phyloP scores from a whole-genome alignment of 176 grass and related monocot genomes.

The Neostapfia colusana region DNA sequence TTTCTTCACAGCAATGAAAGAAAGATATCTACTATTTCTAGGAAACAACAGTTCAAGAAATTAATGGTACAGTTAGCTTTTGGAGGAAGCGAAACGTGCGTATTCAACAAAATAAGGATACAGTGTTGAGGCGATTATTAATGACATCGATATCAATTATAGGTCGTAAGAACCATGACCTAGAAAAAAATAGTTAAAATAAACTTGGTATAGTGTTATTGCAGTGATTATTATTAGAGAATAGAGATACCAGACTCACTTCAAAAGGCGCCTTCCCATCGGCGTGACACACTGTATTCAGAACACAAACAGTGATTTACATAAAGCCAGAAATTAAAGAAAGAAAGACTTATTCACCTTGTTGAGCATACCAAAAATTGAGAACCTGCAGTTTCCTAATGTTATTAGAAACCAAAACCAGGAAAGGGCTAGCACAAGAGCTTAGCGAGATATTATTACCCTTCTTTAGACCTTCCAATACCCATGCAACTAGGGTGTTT shows the following conservation, averaged over 20 bases:
- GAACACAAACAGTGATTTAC: constrained; percentile 39
- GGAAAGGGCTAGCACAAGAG: constrained; percentile 23
- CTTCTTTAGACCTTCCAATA: constrained; percentile 97
- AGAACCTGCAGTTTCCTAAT: constrained; percentile 66
- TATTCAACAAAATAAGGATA: constrained; percentile 61
- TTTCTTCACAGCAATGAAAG: constrained; percentile 93
- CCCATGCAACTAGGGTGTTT: constrained; percentile 98
- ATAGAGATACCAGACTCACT: constrained; percentile 44
- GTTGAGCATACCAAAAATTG: constrained; percentile 96
- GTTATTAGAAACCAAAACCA: constrained; percentile 34
- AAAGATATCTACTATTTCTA: constrained; percentile 81
- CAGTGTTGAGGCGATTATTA: constrained; percentile 82
- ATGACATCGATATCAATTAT: constrained; percentile 81
- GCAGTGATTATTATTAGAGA: constrained; percentile 28
- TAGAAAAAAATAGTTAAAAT: constrained; percentile 45
- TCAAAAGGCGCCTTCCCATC: constrained; percentile 82
- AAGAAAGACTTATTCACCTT: constrained; percentile 52
- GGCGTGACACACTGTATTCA: constrained; percentile 83
- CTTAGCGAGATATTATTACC: constrained; percentile 54
- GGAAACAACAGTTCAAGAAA: constrained; percentile 48
- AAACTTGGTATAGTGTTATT: constrained; percentile 22
- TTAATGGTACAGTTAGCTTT: constrained; percentile 11
- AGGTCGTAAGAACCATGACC: constrained; percentile 92
- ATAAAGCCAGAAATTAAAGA: constrained; percentile 10
- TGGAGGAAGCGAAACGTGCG: constrained; percentile 14